phyloP scores from a whole-genome alignment of 768 basidiomycete genomes.

The Mycena belliarum region DNA sequence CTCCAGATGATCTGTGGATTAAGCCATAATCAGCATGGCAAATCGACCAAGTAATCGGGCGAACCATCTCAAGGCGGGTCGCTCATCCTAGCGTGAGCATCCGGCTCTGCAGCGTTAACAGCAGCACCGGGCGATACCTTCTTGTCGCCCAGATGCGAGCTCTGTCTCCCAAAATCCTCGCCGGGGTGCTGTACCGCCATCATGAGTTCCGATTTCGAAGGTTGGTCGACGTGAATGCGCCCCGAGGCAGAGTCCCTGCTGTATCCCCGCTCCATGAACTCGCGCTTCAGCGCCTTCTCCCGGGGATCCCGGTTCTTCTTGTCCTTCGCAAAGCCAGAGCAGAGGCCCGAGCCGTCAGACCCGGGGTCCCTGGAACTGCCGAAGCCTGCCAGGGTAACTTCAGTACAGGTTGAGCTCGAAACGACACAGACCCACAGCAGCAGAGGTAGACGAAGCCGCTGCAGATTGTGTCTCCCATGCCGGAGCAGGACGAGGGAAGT shows the following conservation, averaged over 20 bases:
- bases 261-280: constrained; percentile 14
- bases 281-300: constrained; percentile 13
- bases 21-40: no score
- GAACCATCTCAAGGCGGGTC: neutral
- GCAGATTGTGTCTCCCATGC: constrained; percentile 18
- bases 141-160: neutral
- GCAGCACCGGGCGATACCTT: neutral
- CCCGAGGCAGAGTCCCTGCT: constrained; percentile 3
- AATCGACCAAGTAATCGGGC: no score
- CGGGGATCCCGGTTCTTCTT: constrained; percentile 13
- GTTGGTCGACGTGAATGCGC: constrained; percentile 11
- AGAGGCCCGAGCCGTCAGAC: constrained; percentile 17
- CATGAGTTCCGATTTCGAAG: constrained; percentile 11
- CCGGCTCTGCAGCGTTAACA: no score
- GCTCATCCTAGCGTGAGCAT: neutral
- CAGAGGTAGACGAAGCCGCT: constrained; percentile 11
- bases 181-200: neutral
- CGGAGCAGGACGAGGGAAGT: neutral
- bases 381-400: constrained; percentile 11
- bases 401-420: no score
- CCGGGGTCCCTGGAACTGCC: constrained; percentile 11
- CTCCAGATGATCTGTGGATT: no score
- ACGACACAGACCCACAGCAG: constrained; percentile 9
- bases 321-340: neutral
- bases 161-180: neutral